phyloP scores from a whole-genome alignment of 225 moss, liverwort and hornwort species.

The Climacium dendroides region DNA sequence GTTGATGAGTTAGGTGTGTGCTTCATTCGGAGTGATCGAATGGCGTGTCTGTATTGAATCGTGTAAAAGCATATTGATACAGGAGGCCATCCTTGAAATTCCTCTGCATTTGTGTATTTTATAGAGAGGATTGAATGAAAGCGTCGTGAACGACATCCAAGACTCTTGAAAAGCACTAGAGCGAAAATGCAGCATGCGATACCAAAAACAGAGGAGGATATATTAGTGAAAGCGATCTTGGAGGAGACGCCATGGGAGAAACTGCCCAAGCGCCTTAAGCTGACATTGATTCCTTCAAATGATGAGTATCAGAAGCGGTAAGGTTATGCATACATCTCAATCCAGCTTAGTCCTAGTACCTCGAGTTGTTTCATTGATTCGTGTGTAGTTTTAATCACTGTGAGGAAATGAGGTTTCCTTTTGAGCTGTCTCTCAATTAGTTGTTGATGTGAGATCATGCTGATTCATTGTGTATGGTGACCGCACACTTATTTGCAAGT shows the following conservation, averaged over 20 bases:
- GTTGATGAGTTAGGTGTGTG: neutral
- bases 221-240: neutral
- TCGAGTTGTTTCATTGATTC: neutral
- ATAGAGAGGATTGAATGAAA: neutral
- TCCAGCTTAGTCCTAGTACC: neutral
- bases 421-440: neutral
- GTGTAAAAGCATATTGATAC: neutral
- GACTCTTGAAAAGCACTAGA: neutral
- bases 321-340: neutral
- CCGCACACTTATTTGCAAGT: neutral
- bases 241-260: conserved; percentile 59
- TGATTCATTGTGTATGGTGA: neutral
- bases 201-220: conserved; percentile 53
- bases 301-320: conserved; percentile 75
- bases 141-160: neutral
- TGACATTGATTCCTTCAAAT: conserved; percentile 36
- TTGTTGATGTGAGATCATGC: neutral
- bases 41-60: neutral
- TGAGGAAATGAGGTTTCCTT: neutral
- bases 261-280: conserved; percentile 61
- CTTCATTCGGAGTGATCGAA: neutral
- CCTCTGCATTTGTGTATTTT: neutral
- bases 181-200: conserved; percentile 51
- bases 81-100: neutral
- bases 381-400: neutral